Conservation (phyloP, 768 basidiomycete genomes). For the Leccinum truebloodii region DNA sequence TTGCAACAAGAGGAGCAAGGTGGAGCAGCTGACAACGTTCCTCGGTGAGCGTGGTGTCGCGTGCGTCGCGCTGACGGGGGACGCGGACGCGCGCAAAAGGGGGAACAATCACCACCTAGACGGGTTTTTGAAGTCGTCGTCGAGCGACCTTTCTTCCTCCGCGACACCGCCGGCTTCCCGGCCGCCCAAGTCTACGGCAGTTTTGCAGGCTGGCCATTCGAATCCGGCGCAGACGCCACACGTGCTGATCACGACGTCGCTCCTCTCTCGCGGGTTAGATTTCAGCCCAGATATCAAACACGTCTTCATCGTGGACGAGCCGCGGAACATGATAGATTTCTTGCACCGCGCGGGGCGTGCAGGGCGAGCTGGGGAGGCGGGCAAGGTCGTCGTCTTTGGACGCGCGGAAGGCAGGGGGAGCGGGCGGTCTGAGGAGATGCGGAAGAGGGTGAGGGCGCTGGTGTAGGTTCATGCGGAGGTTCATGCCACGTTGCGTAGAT, state of each 20-base stretch:
- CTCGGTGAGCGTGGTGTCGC: conserved; percentile 61
- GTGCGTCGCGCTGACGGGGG: conserved; percentile 66
- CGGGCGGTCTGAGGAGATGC: conserved; percentile 49
- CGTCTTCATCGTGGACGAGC: conserved; percentile 87
- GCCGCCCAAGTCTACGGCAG: neutral
- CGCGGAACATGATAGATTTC: conserved; percentile 89
- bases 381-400: conserved; percentile 69
- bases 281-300: conserved; percentile 77
- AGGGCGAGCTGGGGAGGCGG: conserved; percentile 69
- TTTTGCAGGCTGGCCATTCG: conserved; percentile 16
- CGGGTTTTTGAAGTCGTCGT: conserved; percentile 56
- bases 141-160: neutral
- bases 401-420: conserved; percentile 68
- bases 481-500: neutral
- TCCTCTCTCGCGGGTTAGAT: conserved; percentile 89
- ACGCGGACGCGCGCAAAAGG: conserved; percentile 53
- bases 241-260: conserved; percentile 85
- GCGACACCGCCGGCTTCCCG: neutral
- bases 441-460: conserved; percentile 47
- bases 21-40: conserved; percentile 58
- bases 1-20: conserved; percentile 74
- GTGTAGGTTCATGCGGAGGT: conserved; percentile 11
- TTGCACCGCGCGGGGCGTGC: conserved; percentile 87
- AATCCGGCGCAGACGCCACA: conserved; percentile 45
- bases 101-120: conserved; percentile 79